Percentiles rank a stretch among this genome's conserved stretches.
Evolutionary conservation across 2,329 filamentous ascomycete species (phyloP).

Genomic region (Alternaria conjuncta): DNA sequence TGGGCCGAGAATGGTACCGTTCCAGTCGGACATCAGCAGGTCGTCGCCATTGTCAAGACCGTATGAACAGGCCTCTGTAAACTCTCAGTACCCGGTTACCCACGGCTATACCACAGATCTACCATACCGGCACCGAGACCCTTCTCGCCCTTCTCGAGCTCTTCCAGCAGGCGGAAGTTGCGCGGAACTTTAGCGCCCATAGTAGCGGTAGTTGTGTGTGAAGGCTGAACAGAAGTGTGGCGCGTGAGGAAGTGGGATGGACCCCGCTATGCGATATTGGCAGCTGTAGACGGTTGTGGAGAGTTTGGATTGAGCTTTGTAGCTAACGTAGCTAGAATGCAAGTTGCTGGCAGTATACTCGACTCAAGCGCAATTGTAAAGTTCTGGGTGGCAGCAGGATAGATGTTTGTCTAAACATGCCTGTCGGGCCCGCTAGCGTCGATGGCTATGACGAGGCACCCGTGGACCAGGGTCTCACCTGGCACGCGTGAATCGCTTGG

Average conservation of each 20-base stretch:
- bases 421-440: slow-evolving; percentile 14
- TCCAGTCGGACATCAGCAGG: slow-evolving; percentile 97
- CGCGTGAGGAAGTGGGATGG: slow-evolving; percentile 34
- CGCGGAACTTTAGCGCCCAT: slow-evolving; percentile 83
- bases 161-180: slow-evolving; percentile 95
- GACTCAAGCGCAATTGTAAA: slow-evolving; percentile 10
- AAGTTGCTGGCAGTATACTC: slow-evolving; percentile 1
- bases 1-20: slow-evolving; percentile 94
- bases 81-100: slow-evolving; percentile 11
- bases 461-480: slow-evolving; percentile 18
- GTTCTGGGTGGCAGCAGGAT: slow-evolving; percentile 10
- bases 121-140: slow-evolving; percentile 81
- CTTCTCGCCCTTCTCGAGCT: slow-evolving; percentile 99
- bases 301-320: background rate
- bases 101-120: background rate
- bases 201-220: slow-evolving; percentile 18
- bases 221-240: slow-evolving; percentile 18
- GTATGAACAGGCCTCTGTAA: slow-evolving; percentile 90
- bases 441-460: slow-evolving; percentile 19
- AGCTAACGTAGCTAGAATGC: background rate
- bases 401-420: slow-evolving; percentile 18
- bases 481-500: slow-evolving; percentile 21
- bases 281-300: slow-evolving; percentile 8
- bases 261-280: slow-evolving; percentile 38
- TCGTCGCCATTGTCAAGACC: slow-evolving; percentile 94